Evolutionary conservation across 176 grass and related monocot species (phyloP).

Genomic region (Rhynchospora pubera): DNA sequence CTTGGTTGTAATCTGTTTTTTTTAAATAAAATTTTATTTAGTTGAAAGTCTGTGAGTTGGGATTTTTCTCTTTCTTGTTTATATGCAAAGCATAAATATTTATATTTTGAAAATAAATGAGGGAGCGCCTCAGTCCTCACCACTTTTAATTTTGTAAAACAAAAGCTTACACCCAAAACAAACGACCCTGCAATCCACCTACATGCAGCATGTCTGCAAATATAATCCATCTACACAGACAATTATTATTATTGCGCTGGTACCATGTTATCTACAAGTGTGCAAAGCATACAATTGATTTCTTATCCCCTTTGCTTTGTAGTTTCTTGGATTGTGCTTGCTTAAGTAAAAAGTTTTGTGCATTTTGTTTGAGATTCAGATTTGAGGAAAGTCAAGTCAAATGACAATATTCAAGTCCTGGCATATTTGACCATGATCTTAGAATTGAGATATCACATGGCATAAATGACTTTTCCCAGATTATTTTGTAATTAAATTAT

Average conservation of each 20-base stretch:
- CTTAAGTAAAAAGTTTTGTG: background rate
- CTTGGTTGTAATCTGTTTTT: background rate
- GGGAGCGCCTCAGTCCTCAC: no score
- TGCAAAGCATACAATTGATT: background rate
- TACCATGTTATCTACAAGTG: no score
- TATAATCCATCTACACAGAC: no score
- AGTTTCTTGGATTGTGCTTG: background rate
- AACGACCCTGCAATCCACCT: no score
- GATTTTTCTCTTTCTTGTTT: background rate
- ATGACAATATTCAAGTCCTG: conserved; percentile 5
- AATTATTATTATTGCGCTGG: no score
- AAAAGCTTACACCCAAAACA: no score
- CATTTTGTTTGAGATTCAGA: conserved; percentile 2
- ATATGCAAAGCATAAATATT: no score
- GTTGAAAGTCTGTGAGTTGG: background rate
- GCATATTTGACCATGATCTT: background rate
- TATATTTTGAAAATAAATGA: no score
- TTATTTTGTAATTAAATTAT: background rate
- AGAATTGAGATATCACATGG: conserved; percentile 1
- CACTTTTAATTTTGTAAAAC: no score
- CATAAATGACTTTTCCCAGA: background rate
- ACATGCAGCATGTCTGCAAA: no score
- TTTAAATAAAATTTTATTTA: background rate
- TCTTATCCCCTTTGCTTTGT: background rate
- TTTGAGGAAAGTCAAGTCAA: conserved; percentile 4